phyloP scores from a whole-genome alignment of 2,329 filamentous ascomycete genomes.

The Phialemoniopsis sp. region DNA sequence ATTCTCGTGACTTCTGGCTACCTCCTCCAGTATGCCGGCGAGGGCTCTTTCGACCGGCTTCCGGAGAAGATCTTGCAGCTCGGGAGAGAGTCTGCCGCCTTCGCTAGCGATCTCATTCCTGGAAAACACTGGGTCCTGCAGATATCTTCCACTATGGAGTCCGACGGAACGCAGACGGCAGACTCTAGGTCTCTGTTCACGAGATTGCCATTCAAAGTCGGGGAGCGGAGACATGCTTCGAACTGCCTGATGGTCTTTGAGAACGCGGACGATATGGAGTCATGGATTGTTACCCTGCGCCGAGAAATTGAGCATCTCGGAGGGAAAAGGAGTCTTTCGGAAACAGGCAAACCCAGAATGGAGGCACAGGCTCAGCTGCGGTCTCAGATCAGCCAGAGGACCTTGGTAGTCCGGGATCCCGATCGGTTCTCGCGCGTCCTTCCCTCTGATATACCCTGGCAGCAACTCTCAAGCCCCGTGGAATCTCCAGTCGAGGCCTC shows the following conservation, averaged over 20 bases:
- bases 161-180: slow-evolving; percentile 44
- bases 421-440: slow-evolving; percentile 38
- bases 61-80: slow-evolving; percentile 73
- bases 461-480: slow-evolving; percentile 13
- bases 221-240: slow-evolving; percentile 52
- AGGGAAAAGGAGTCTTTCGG: slow-evolving; percentile 59
- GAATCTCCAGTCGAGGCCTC: slow-evolving; percentile 10
- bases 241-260: slow-evolving; percentile 72
- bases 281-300: slow-evolving; percentile 67
- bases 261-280: slow-evolving; percentile 68
- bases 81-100: slow-evolving; percentile 71
- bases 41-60: slow-evolving; percentile 65
- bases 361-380: slow-evolving; percentile 30
- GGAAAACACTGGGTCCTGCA: slow-evolving; percentile 79
- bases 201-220: slow-evolving; percentile 55
- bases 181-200: slow-evolving; percentile 61
- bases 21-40: slow-evolving; percentile 68
- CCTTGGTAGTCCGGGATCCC: slow-evolving; percentile 42
- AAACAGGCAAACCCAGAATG: slow-evolving; percentile 49
- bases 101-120: slow-evolving; percentile 75
- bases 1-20: slow-evolving; percentile 68
- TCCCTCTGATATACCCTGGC: slow-evolving; percentile 29
- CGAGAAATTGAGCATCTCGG: slow-evolving; percentile 67
- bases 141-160: slow-evolving; percentile 62
- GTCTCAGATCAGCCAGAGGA: slow-evolving; percentile 38